phyloP scores from a whole-genome alignment of 345 rosid species.

The Barbarea vulgaris region DNA sequence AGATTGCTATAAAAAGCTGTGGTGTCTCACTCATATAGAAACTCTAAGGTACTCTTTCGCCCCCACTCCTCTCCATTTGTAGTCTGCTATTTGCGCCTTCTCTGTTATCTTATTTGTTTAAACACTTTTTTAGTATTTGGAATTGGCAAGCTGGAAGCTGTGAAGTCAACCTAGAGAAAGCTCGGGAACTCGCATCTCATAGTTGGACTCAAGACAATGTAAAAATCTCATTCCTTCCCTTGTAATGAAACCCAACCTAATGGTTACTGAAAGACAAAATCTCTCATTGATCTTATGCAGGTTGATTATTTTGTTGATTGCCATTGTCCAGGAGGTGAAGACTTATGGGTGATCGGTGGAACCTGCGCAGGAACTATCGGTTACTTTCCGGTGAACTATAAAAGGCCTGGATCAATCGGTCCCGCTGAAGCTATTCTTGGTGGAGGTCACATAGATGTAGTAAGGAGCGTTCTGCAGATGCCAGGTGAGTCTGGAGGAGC shows the following conservation, averaged over 20 bases:
- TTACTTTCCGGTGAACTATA: slow-evolving; percentile 72
- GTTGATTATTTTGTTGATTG: slow-evolving; percentile 95
- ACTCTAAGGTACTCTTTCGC: slow-evolving; percentile 67
- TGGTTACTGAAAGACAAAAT: not conserved
- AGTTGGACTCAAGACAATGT: slow-evolving; percentile 75
- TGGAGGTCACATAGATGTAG: slow-evolving; percentile 79
- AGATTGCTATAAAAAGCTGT: slow-evolving; percentile 58
- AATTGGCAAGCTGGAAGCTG: slow-evolving; percentile 71
- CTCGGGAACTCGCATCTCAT: slow-evolving; percentile 79
- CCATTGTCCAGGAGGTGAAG: slow-evolving; percentile 61
- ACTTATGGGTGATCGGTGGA: slow-evolving; percentile 91
- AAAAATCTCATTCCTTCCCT: not conserved
- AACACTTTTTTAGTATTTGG: slow-evolving; percentile 60
- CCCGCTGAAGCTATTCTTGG: slow-evolving; percentile 72
- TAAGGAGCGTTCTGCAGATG: slow-evolving; percentile 74
- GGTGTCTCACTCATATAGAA: slow-evolving; percentile 97
- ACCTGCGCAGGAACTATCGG: slow-evolving; percentile 73
- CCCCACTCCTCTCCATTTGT: not conserved
- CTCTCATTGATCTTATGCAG: slow-evolving; percentile 45
- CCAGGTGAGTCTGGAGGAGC: slow-evolving; percentile 44
- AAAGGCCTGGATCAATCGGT: slow-evolving; percentile 51
- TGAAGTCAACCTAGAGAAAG: slow-evolving; percentile 66
- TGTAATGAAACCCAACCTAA: not conserved
- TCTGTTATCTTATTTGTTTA: not conserved
- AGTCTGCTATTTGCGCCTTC: not conserved